Evolutionary conservation across 768 basidiomycete genomes (phyloP), one percentile per base, ranked within the genome.

Genomic region (Daedalea quercina): DNA sequence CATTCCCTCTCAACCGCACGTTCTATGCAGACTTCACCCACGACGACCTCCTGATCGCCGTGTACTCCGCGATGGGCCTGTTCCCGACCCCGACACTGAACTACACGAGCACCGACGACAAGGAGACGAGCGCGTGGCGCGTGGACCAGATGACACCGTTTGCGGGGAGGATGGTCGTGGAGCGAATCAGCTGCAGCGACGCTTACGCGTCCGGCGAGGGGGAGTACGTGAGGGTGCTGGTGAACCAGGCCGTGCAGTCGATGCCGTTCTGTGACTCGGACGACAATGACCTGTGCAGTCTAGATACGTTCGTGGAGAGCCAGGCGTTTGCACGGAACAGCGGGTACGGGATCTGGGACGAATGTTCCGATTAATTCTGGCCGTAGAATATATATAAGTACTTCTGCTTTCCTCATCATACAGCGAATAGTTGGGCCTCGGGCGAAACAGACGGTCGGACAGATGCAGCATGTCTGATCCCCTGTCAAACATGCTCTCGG

Each of bases 1-100:
- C 87, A 0, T 94, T 94, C 70, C 90, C 90, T 0, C 74, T 88
- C 12, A 60, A 81, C 54, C 77, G 79, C 54, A 71, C 72, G 4
- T 61, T 90, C 43, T 90, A 87, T 60, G 82, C 78, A 20, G 90
- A 94, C 68, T 92, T 94, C 65, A 81, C 87, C 8, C 90, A 94
- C 64, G 90, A 93, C 64, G 90, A 92, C 65, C 74, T 86, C 62
- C 88, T 94, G 80, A 72, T 88, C 37, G 83, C 88, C 33, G 85
- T 93, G 46, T 86, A 83, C 57, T 63, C 76, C 67, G 69, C 88
- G 63, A 52, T 80, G 67, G 90, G 78, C 13, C 63, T 70, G 34
- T 70, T 68, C 62, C 55, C 54, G 49, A 56, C 64, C 41, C 35
- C 44, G 25, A 57, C 34, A 51, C 65, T 66, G n/a, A 53, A 65